phyloP scores from a whole-genome alignment of 2,329 filamentous ascomycete species.

The Chaetomiaceae sp. region DNA sequence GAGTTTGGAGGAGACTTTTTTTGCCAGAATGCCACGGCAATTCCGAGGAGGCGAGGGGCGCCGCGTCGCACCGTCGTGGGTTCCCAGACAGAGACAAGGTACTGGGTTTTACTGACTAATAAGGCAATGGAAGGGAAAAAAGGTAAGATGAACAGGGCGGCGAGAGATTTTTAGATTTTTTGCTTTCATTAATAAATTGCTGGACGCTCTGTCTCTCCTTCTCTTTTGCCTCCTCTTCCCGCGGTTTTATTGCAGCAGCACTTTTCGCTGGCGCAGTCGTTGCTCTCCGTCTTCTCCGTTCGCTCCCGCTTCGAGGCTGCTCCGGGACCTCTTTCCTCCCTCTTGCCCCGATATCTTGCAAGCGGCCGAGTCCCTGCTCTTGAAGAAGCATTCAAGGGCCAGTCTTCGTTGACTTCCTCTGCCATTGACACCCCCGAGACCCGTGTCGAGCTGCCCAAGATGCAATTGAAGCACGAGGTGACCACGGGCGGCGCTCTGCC shows the following conservation, averaged over 20 bases:
- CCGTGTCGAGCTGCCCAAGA: slow-evolving; percentile 7
- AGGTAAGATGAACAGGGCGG: slow-evolving; percentile 18
- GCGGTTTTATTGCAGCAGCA: slow-evolving; percentile 5
- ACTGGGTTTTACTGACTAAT: too few relatives aligned
- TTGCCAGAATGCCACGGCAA: slow-evolving; percentile 13
- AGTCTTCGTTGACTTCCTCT: background rate
- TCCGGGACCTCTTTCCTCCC: slow-evolving; percentile 16
- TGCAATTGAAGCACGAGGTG: slow-evolving; percentile 36
- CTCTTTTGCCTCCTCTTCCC: slow-evolving; percentile 1
- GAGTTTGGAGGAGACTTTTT: slow-evolving; percentile 10
- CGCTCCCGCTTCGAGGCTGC: slow-evolving; percentile 21
- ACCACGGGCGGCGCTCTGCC: slow-evolving; percentile 33
- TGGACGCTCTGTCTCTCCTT: too few relatives aligned
- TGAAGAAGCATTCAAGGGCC: slow-evolving; percentile 21
- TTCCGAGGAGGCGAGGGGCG: background rate
- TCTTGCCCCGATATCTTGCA: slow-evolving; percentile 22
- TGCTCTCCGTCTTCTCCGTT: slow-evolving; percentile 20
- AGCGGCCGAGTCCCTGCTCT: slow-evolving; percentile 16
- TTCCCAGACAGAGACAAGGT: too few relatives aligned
- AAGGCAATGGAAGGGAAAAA: slow-evolving; percentile 13
- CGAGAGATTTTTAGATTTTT: background rate
- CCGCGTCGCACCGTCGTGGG: background rate
- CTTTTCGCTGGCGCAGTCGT: slow-evolving; percentile 22
- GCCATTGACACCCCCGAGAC: slow-evolving; percentile 9
- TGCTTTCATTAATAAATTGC: too few relatives aligned